Base-by-base conservation (phyloP, 345 rosid genomes). In the Erodium maritimum region DNA sequence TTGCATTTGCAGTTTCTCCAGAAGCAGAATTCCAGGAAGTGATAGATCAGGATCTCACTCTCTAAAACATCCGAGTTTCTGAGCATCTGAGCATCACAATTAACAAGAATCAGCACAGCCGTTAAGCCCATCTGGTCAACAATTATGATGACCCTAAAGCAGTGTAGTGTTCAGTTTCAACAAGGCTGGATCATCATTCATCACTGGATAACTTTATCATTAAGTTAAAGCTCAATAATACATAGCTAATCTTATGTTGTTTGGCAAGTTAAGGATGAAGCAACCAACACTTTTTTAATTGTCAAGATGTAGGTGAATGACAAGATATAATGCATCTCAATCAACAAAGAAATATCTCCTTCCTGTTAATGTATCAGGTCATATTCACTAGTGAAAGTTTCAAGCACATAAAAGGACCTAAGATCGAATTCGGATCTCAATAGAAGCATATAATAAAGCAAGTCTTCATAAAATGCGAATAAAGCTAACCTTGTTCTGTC, bases 401-500 rank as follows among this genome's bases (percentile, higher is more conserved):
- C 37, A 29, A 29, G 37, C 37, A 29, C 9, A 29, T 12, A 10
- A 42, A 42, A 42, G 48, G 48, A 42, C 48, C 48, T 42, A 14
- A 42, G 48, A 42, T 42, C 48, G 12, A 51, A 51, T 51, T 51
- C 17, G 5, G n/a, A 51, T 17, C 10, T 17, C 19, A 17, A 51
- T 51, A 19, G 54, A 51, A 51, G 21, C 54, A 51, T 45, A 54
- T 20, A 8, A 20, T 20, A 11, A 10, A 24, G 22, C n/a, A 21
- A 48, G 55, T 17, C 67, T 16, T 8, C 51, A 1, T 20, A 50
- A 23, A 56, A 19, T 48, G 33, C 19, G 10, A 29, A 25, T 51
- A n/a, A 51, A 50, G 56, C 65, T 52, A 53, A 60, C 62, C 61
- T 55, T 25, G 25, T 61, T 56, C 25, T 24, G 54, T 60, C 63